Evolutionary conservation across 768 basidiomycete genomes (phyloP), one percentile per base, ranked within the genome.

Genomic region (Lactarius indigo): DNA sequence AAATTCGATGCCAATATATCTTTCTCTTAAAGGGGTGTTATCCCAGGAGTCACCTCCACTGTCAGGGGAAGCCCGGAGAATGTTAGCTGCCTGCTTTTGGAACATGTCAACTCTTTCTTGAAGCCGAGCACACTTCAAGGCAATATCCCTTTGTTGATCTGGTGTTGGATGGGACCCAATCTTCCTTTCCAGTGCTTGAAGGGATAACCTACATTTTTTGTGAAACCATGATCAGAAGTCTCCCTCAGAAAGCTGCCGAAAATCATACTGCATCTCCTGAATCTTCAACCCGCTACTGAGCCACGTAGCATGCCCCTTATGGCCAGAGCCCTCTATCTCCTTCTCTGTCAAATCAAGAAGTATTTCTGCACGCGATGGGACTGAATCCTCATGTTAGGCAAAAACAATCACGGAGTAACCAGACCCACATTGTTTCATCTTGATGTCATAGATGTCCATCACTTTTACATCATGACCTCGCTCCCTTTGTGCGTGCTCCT

Each of bases 231-330:
- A 44, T 57, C 17, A 59, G 42, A 39, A 35, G 23, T 30, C 15
- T 18, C 7, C 18, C 4, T 12, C 6, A 28, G 17, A 1, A 26
- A 55, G 9, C 5, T 58, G 18, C n/a, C 2, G 2, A 44, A 41
- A 57, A 13, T 3, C 63, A 47, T 50, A 64, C 63, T 64, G 57
- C 30, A 23, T 57, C 17, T 64, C 57, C 30, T 50, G 57, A 18
- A 64, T 33, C 13, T 37, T 44, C 12, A 64, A 44, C 9, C 63
- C 28, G 2, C 10, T 33, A 12, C 10, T 10, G 7, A 31, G 31
- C 31, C 31, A 31, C 31, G 31, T 6, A 3, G 7, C 31, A 31
- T 31, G 31, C 7, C 31, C 31, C 31, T 31, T 31, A 3, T 6
- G 2, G 31, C 31, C 31, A 31, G 31, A 31, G 31, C 3, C 7